These are phyloP conservation scores for Rhizophora apiculata DNA, from an alignment of 345 rosid species.

Conservation along the genomic window DNA sequence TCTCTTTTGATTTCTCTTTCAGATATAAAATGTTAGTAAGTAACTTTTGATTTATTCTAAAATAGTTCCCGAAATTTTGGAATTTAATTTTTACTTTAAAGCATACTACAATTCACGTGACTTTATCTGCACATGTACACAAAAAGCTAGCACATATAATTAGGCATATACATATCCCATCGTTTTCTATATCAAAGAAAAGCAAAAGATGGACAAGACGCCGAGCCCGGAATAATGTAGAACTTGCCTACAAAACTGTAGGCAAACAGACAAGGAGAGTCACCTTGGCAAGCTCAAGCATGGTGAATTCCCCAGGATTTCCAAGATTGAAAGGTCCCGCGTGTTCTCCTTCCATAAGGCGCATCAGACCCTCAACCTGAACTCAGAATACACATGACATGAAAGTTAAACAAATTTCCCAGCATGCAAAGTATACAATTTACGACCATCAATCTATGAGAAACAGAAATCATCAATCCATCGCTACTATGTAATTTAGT, in stretches of 20 bases:
- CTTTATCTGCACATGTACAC: too few relatives aligned
- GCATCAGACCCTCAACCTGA: constrained; percentile 92
- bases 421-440: background rate
- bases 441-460: too few relatives aligned
- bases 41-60: too few relatives aligned
- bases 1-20: too few relatives aligned
- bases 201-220: background rate
- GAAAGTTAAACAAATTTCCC: background rate
- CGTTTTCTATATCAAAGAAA: background rate
- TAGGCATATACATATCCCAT: too few relatives aligned
- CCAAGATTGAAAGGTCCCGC: constrained; percentile 97
- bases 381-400: background rate
- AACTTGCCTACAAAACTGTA: background rate
- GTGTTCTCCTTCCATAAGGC: constrained; percentile 95
- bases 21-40: too few relatives aligned
- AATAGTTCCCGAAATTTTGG: too few relatives aligned
- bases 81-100: too few relatives aligned
- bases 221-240: background rate
- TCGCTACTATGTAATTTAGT: too few relatives aligned
- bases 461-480: too few relatives aligned
- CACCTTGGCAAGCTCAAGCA: constrained; percentile 97
- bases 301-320: constrained; percentile 98
- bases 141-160: too few relatives aligned
- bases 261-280: background rate
- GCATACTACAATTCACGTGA: too few relatives aligned